Evolutionary conservation across 129 eudicot genomes (phyloP).

Genomic region (Helianthus tuberosus): DNA sequence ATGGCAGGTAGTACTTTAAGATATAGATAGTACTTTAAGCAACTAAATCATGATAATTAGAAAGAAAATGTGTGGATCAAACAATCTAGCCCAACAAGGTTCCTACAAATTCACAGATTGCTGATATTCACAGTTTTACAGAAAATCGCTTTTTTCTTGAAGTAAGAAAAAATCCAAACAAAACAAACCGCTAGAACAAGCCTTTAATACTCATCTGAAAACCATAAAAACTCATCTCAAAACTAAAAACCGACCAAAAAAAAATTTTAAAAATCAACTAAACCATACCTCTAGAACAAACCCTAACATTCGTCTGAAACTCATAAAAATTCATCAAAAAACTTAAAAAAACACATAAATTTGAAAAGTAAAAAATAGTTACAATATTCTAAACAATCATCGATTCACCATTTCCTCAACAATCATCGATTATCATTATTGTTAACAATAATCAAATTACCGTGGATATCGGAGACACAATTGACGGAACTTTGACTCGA

Average conservation of each 20-base stretch:
- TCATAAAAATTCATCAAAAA: constrained; percentile 6
- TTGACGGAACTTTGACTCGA: constrained; percentile 25
- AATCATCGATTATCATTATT: neutral
- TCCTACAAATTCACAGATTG: neutral
- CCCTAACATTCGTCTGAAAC: constrained; percentile 15
- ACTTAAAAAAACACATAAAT: neutral
- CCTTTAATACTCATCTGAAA: neutral
- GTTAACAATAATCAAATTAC: constrained; percentile 23
- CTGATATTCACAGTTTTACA: neutral
- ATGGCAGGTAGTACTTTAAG: neutral
- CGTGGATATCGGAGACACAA: constrained; percentile 24
- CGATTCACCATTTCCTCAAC: neutral
- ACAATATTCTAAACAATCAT: neutral
- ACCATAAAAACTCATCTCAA: too few species aligned
- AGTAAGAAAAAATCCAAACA: neutral
- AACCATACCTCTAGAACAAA: neutral
- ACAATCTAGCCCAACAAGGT: constrained; percentile 17
- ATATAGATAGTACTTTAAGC: constrained; percentile 5
- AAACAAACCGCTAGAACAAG: neutral
- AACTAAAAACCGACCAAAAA: too few species aligned
- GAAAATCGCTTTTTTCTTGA: neutral
- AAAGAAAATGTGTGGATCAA: constrained; percentile 11
- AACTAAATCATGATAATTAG: neutral
- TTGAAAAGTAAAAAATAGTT: neutral
- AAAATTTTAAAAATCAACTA: neutral